Percentiles rank a stretch among this genome's conserved stretches.
phyloP scores from a whole-genome alignment of 345 rosid species.

The Pseudoturritis turrita region DNA sequence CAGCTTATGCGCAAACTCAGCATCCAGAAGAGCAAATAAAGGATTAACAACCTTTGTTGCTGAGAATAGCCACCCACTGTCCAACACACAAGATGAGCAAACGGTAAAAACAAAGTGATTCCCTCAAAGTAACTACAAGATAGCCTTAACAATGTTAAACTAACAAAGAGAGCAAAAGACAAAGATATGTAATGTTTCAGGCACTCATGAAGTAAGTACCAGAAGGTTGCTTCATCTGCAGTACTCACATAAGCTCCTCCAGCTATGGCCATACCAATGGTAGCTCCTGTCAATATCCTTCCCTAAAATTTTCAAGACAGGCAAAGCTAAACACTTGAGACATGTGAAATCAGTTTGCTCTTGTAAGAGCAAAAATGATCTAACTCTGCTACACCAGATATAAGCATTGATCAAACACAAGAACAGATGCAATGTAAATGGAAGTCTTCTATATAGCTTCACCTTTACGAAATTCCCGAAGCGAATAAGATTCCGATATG shows the following conservation, averaged over 20 bases:
- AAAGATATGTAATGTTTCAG: background rate
- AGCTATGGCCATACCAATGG: slow-evolving; percentile 74
- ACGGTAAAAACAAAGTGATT: background rate
- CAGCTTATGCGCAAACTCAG: slow-evolving; percentile 82
- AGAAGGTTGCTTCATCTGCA: slow-evolving; percentile 97
- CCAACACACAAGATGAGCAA: slow-evolving; percentile 11
- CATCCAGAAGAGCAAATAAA: slow-evolving; percentile 88
- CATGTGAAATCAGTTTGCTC: background rate
- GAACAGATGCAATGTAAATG: background rate
- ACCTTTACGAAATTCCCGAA: background rate
- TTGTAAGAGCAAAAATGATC: background rate
- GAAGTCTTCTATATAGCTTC: background rate
- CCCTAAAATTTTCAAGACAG: slow-evolving; percentile 43
- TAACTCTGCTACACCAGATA: background rate
- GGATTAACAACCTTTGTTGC: slow-evolving; percentile 96
- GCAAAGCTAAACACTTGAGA: slow-evolving; percentile 8
- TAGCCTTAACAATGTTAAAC: background rate
- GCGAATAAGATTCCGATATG: slow-evolving; percentile 11
- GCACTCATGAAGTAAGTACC: slow-evolving; percentile 45
- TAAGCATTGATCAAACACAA: background rate
- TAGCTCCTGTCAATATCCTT: slow-evolving; percentile 76
- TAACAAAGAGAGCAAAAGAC: slow-evolving; percentile 3
- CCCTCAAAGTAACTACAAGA: background rate
- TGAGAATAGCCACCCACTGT: slow-evolving; percentile 93
- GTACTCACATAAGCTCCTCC: slow-evolving; percentile 98